These are phyloP conservation scores for Amauroascus niger DNA, from an alignment of 2,329 filamentous ascomycete genomes.

Conservation along the genomic window DNA sequence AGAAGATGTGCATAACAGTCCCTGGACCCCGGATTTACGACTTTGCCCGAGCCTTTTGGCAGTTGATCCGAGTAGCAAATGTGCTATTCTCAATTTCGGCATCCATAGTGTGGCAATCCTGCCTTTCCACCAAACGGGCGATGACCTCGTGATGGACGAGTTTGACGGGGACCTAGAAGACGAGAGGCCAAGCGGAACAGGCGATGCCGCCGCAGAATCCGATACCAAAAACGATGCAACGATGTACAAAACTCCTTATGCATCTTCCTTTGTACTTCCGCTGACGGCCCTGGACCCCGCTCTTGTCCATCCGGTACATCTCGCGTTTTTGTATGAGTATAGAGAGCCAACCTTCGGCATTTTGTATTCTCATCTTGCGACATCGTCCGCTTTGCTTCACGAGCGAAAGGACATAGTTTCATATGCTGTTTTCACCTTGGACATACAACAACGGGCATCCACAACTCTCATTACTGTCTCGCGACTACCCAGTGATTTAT, in stretches of 20 bases:
- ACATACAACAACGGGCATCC: constrained; percentile 84
- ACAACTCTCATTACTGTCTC: constrained; percentile 83
- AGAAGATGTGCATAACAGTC: constrained; percentile 72
- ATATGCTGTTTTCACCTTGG: constrained; percentile 91
- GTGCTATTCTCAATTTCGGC: constrained; percentile 89
- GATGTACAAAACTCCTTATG: constrained; percentile 57
- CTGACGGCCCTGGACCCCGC: constrained; percentile 79
- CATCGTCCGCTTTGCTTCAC: constrained; percentile 61
- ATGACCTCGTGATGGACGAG: constrained; percentile 84
- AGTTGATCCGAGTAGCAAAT: constrained; percentile 84
- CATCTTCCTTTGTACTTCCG: constrained; percentile 84
- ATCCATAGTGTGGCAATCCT: constrained; percentile 81
- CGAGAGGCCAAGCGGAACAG: constrained; percentile 44
- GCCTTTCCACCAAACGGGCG: constrained; percentile 76
- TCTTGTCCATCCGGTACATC: constrained; percentile 78
- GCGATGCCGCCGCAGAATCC: constrained; percentile 28
- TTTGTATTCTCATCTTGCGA: constrained; percentile 63
- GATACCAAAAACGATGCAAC: constrained; percentile 2
- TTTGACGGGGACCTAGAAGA: constrained; percentile 77
- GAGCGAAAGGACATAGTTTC: constrained; percentile 76
- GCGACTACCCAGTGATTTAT: constrained; percentile 78
- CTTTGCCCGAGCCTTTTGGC: constrained; percentile 72
- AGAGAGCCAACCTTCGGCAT: constrained; percentile 96
- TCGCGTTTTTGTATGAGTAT: constrained; percentile 93
- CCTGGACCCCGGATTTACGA: constrained; percentile 68